Evolutionary conservation across 495 filamentous ascomycete genomes (phyloP).

Genomic region (Beverwykella pulmonaria): DNA sequence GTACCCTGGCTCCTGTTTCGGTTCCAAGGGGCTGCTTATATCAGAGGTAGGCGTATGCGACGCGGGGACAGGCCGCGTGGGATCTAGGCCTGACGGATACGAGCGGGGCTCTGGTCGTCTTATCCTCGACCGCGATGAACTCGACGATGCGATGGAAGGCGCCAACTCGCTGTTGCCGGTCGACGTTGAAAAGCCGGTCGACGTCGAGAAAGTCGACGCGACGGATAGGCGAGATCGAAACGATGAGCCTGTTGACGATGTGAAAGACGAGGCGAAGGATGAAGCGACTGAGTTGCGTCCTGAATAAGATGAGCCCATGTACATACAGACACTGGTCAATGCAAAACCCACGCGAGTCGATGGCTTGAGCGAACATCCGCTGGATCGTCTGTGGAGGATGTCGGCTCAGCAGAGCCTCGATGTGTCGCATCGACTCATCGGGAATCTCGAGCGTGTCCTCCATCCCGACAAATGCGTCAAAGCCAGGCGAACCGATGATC

Average conservation of each 20-base stretch:
- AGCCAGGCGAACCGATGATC: background rate
- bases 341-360: constrained; percentile 20
- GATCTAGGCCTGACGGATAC: constrained; percentile 23
- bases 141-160: constrained; percentile 28
- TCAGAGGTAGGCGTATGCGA: constrained; percentile 25
- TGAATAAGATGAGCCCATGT: constrained; percentile 4
- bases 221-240: constrained; percentile 23
- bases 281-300: constrained; percentile 29
- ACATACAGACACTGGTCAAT: background rate
- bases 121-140: constrained; percentile 21
- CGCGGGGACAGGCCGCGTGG: constrained; percentile 18
- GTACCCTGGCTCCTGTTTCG: constrained; percentile 14
- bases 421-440: constrained; percentile 32
- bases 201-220: constrained; percentile 28
- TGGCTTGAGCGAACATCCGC: constrained; percentile 33
- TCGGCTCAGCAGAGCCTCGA: constrained; percentile 28
- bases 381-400: constrained; percentile 32
- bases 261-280: constrained; percentile 16
- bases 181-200: constrained; percentile 1
- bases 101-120: constrained; percentile 24
- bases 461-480: constrained; percentile 11
- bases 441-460: constrained; percentile 26
- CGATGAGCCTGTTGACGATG: constrained; percentile 18
- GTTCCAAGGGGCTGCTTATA: constrained; percentile 24
- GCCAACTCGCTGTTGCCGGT: constrained; percentile 22